phyloP scores from a whole-genome alignment of 1,284 basidiomycete species.

The Pascua guehoae region DNA sequence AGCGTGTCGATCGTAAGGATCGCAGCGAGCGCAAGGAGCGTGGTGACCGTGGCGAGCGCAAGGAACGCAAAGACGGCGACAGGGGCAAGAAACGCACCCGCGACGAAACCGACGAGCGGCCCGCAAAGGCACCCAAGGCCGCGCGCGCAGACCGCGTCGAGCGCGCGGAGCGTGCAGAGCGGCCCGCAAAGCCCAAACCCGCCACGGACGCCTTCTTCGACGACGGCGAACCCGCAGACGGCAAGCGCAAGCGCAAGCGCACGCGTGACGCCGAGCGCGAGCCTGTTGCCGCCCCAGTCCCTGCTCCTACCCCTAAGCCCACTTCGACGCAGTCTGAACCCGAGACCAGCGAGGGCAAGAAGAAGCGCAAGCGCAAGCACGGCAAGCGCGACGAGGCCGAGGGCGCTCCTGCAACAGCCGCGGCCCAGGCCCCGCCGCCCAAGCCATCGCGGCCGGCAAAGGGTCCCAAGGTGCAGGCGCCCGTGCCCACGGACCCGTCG shows the following conservation, averaged over 20 bases:
- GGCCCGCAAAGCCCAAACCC: not conserved
- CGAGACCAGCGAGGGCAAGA: conserved; percentile 5
- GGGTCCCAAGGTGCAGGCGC: no score
- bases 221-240: not conserved
- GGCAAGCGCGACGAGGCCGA: conserved; percentile 3
- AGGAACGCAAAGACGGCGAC: no score
- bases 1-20: not conserved
- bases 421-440: no score
- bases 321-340: not conserved
- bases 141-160: no score
- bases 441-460: no score
- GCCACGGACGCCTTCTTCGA: not conserved
- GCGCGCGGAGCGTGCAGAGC: no score
- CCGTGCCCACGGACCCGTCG: conserved; percentile 6
- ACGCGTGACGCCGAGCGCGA: not conserved
- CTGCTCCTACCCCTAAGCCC: not conserved
- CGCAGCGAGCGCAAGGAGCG: no score
- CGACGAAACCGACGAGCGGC: no score
- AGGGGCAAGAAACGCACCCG: no score
- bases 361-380: conserved; percentile 22
- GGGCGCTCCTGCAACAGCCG: conserved; percentile 2
- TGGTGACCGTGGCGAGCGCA: no score
- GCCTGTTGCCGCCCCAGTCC: not conserved
- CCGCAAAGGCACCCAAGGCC: no score
- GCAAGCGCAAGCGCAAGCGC: conserved; percentile 13